These are phyloP conservation scores for Russula vinacea DNA, from an alignment of 768 basidiomycete genomes.

Conservation along the genomic window DNA sequence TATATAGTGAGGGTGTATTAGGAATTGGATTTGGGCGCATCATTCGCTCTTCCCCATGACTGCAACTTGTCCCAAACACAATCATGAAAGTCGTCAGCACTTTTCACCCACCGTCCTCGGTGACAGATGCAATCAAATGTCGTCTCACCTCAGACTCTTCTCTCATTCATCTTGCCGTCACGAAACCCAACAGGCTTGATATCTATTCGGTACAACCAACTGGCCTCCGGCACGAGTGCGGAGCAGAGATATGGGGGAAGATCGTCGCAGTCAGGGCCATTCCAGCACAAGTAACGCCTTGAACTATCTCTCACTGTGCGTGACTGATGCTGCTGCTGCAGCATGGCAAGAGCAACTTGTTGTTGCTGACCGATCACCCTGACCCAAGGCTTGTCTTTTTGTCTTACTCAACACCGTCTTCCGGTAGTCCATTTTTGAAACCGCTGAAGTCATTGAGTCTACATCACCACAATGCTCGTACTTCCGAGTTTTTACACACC, in stretches of 20 bases:
- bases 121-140: slow-evolving; percentile 67
- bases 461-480: slow-evolving; percentile 53
- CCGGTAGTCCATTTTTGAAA: slow-evolving; percentile 38
- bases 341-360: slow-evolving; percentile 44
- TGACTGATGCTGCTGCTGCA: slow-evolving; percentile 8
- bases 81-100: slow-evolving; percentile 67
- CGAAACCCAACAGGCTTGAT: slow-evolving; percentile 63
- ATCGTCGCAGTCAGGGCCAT: slow-evolving; percentile 55
- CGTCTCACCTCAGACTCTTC: slow-evolving; percentile 48
- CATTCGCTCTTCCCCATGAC: neutral
- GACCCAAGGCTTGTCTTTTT: slow-evolving; percentile 70
- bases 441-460: slow-evolving; percentile 50
- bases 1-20: neutral
- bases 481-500: slow-evolving; percentile 69
- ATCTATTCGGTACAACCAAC: slow-evolving; percentile 61
- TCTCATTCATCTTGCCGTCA: slow-evolving; percentile 64
- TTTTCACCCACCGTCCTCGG: slow-evolving; percentile 73
- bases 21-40: too few species aligned
- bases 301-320: slow-evolving; percentile 1
- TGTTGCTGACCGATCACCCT: slow-evolving; percentile 73
- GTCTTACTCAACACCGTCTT: slow-evolving; percentile 43
- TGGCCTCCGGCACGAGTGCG: slow-evolving; percentile 59
- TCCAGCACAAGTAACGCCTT: slow-evolving; percentile 48
- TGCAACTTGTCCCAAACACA: neutral
- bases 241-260: slow-evolving; percentile 66